These are phyloP conservation scores for Fusarium albidum DNA, from an alignment of 2,329 filamentous ascomycete species.

Conservation along the genomic window DNA sequence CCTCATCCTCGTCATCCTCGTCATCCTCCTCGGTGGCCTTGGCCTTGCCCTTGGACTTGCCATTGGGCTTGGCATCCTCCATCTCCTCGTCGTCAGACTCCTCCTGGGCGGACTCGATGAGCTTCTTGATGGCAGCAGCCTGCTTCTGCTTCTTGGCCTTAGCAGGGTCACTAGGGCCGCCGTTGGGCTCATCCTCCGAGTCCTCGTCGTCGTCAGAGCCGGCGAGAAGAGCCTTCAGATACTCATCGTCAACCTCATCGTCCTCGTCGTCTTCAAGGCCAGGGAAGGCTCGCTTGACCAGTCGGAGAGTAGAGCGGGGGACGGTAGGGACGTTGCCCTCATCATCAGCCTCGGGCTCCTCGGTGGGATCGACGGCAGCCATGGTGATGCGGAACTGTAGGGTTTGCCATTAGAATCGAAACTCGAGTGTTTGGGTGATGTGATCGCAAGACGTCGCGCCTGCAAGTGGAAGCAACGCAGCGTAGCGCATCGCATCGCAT, in stretches of 20 bases:
- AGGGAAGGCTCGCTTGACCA: slow-evolving; percentile 77
- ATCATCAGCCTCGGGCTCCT: slow-evolving; percentile 71
- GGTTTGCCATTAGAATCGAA: slow-evolving; percentile 27
- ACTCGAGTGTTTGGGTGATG: not conserved
- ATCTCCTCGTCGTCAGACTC: slow-evolving; percentile 75
- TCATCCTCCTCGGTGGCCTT: slow-evolving; percentile 69
- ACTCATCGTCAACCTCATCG: slow-evolving; percentile 73
- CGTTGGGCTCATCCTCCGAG: slow-evolving; percentile 73
- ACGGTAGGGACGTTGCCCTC: slow-evolving; percentile 67
- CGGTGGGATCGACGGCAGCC: slow-evolving; percentile 94
- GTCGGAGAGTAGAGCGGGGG: slow-evolving; percentile 86
- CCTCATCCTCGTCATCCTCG: slow-evolving; percentile 65
- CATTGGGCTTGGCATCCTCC: slow-evolving; percentile 71
- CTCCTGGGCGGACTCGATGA: slow-evolving; percentile 72
- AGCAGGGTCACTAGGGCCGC: slow-evolving; percentile 88
- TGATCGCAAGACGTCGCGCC: slow-evolving; percentile 25
- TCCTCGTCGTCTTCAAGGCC: slow-evolving; percentile 66
- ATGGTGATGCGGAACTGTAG: slow-evolving; percentile 94
- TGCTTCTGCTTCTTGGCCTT: slow-evolving; percentile 89
- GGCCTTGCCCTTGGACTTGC: slow-evolving; percentile 74
- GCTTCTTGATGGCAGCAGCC: slow-evolving; percentile 78
- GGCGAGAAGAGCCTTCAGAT: slow-evolving; percentile 63
- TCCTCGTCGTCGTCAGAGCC: slow-evolving; percentile 59
- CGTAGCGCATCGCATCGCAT: not conserved
- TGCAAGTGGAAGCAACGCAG: not conserved